These are phyloP conservation scores for Zalerion maritima DNA, from an alignment of 495 filamentous ascomycete species.

Conservation along the genomic window DNA sequence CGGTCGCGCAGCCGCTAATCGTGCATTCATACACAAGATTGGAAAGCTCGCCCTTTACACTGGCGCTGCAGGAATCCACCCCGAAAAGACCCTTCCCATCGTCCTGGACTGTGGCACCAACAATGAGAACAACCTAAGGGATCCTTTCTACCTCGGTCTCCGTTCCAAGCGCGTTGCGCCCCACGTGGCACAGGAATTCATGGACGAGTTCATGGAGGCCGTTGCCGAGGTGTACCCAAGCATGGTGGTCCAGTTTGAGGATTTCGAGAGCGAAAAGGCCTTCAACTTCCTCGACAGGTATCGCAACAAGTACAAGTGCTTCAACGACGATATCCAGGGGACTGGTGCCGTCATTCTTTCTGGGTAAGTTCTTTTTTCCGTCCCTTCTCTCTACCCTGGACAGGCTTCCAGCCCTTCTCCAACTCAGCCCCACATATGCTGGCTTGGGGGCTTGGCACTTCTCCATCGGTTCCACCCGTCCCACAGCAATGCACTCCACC, in stretches of 20 bases:
- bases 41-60: slow-evolving; percentile 90
- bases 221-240: slow-evolving; percentile 75
- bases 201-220: slow-evolving; percentile 96
- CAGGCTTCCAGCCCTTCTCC: no score
- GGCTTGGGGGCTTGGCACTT: no score
- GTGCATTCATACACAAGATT: slow-evolving; percentile 25
- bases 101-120: slow-evolving; percentile 83
- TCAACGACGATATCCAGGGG: slow-evolving; percentile 98
- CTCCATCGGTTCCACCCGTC: no score
- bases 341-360: slow-evolving; percentile 91
- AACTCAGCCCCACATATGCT: no score
- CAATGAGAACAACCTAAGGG: slow-evolving; percentile 75
- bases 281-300: slow-evolving; percentile 90
- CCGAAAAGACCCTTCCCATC: slow-evolving; percentile 79
- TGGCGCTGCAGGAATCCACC: slow-evolving; percentile 91
- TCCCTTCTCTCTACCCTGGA: not conserved
- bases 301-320: slow-evolving; percentile 74
- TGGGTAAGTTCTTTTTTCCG: slow-evolving; percentile 35
- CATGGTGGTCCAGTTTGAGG: slow-evolving; percentile 95
- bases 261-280: slow-evolving; percentile 86
- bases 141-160: slow-evolving; percentile 89
- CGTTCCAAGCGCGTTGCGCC: slow-evolving; percentile 65
- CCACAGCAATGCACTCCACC: no score
- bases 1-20: not conserved
- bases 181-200: slow-evolving; percentile 77